Percentiles rank a stretch among this genome's conserved stretches.
Evolutionary conservation across 257 asterid genomes (phyloP).

Genomic region (Plantago ovata): DNA sequence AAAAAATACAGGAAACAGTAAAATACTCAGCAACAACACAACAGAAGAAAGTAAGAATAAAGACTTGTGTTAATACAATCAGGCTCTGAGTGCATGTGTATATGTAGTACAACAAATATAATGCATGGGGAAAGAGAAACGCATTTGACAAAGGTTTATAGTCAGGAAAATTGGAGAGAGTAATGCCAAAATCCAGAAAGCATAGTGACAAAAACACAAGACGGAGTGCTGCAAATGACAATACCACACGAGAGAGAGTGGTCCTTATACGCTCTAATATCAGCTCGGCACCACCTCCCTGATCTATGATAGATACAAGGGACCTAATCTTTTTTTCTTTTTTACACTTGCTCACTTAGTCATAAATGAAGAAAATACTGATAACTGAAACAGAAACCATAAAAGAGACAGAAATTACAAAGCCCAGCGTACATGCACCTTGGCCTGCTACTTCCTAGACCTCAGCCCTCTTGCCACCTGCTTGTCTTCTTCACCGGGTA

Average conservation of each 20-base stretch:
- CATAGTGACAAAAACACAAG: slow-evolving; percentile 10
- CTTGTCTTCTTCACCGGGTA: slow-evolving; percentile 25
- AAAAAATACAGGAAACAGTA: no score
- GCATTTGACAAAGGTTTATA: no score
- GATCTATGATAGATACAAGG: slow-evolving; percentile 18
- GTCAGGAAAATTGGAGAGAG: background rate
- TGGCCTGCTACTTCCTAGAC: slow-evolving; percentile 19
- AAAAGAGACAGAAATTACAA: slow-evolving; percentile 5
- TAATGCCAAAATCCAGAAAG: background rate
- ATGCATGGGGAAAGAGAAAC: no score
- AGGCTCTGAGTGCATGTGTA: no score
- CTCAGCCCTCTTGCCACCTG: slow-evolving; percentile 23
- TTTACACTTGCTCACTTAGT: background rate
- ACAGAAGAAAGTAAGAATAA: no score
- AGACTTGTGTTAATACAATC: no score
- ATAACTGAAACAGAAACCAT: background rate
- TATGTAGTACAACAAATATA: no score
- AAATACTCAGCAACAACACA: no score
- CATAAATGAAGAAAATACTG: slow-evolving; percentile 6
- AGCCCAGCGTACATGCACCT: background rate
- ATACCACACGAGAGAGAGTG: slow-evolving; percentile 22
- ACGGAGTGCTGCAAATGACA: slow-evolving; percentile 29
- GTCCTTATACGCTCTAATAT: slow-evolving; percentile 38
- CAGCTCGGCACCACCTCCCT: slow-evolving; percentile 28
- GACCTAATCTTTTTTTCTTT: slow-evolving; percentile 3